Base-by-base conservation (phyloP, 2,329 filamentous ascomycete genomes). In the Stromatinia cepivora region DNA sequence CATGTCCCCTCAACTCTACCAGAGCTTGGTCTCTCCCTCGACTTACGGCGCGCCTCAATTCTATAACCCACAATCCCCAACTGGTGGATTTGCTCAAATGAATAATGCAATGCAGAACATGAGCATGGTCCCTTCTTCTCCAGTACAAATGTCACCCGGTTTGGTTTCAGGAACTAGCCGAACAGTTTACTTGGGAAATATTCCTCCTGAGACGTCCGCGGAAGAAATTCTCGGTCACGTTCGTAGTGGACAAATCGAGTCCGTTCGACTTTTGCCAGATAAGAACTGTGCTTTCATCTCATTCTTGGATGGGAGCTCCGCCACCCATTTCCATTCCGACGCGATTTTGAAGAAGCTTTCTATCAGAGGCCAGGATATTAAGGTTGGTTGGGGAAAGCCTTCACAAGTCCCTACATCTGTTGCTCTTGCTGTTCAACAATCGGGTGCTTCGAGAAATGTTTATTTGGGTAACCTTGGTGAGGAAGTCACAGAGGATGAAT, bases 251-350 rank as follows among this genome's bases (percentile, higher is more conserved):
- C 95, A 98, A 80, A 98, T 99, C 77, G 95, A 99, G 84, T 98
- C 95, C n/a, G 95, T 99, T 66, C 91, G 95, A 76, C 87, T 99
- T 73, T 85, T 99, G 68, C 93, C 94, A 34, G 95, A 99, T 82
- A 99, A 98, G 92, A 99, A 98, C 86, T 99, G 95, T 79, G 95
- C 95, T 70, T 99, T 99, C 85, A 98, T 99, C 79, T 99, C 95
- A 10, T 99, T 99, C 84, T 85, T 99, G 74, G 95, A 99, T 78
- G 93, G 94, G 77, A 97, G 94, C 83, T 97, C 95, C 42, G 95
- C 95, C 69, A 98, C 94, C 31, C 95, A 99, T 80, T 99, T 99
- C 83, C 95, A 99, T 84, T 99, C 95, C 28, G 95, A 99, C 85
- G 95, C 95, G 75, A 99, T 99, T 82, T 87, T 99, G 87, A 99